phyloP scores from a whole-genome alignment of 23 red algal genomes.

The Chondrus crispus region DNA sequence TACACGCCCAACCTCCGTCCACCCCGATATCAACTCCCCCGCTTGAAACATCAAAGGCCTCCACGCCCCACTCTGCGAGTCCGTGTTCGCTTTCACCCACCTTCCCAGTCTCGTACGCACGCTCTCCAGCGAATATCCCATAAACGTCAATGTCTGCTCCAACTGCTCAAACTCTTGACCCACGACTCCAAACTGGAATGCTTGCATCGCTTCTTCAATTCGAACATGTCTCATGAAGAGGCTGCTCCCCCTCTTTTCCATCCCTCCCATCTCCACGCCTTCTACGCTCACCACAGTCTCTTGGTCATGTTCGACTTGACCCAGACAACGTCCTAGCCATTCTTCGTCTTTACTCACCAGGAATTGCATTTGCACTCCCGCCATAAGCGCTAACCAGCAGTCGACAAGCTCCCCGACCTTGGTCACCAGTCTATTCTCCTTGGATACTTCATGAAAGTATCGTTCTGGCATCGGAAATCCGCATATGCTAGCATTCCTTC shows the following conservation, averaged over 20 bases:
- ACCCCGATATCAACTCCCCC: too few species aligned
- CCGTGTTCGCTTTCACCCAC: not conserved
- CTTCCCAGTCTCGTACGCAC: not conserved
- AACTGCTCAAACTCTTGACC: not conserved
- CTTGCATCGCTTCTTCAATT: not conserved
- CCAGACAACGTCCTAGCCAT: not conserved
- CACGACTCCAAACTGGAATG: not conserved
- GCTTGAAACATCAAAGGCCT: too few species aligned
- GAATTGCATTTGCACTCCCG: not conserved
- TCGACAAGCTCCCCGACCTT: conserved; percentile 26
- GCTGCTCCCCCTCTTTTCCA: not conserved
- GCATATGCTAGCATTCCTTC: too few species aligned
- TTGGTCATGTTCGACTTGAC: not conserved
- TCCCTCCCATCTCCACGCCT: too few species aligned
- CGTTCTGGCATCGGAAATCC: too few species aligned
- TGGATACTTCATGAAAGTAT: too few species aligned
- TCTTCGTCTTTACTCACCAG: not conserved
- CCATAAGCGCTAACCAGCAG: conserved; percentile 1
- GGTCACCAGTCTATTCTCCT: conserved; percentile 13
- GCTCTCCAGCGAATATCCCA: conserved; percentile 47
- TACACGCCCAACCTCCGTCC: too few species aligned
- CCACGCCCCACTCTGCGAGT: too few species aligned
- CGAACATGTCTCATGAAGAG: not conserved
- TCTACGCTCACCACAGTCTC: not conserved
- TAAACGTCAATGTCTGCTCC: conserved; percentile 23